Conservation (phyloP, 2,329 filamentous ascomycete genomes). For the Pezicula rhizophila region DNA sequence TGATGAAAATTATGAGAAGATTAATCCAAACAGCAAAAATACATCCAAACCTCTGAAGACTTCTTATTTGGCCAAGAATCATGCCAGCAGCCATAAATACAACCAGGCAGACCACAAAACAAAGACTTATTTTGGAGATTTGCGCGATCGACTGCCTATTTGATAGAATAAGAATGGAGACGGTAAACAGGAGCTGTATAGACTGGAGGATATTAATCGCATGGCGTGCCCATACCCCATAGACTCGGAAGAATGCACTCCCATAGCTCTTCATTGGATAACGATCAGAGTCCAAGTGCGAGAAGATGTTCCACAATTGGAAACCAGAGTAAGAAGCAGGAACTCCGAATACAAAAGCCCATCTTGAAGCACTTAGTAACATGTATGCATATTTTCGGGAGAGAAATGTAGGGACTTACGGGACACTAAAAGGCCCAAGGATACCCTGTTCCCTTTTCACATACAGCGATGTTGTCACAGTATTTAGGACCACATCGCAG, state of each 20-base stretch:
- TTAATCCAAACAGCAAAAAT: constrained; percentile 52
- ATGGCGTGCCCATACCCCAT: constrained; percentile 38
- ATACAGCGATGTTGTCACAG: no score
- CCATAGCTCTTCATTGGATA: constrained; percentile 21
- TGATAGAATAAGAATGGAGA: constrained; percentile 44
- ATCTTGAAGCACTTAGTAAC: constrained; percentile 22
- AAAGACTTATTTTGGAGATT: constrained; percentile 41
- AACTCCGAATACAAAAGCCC: constrained; percentile 28
- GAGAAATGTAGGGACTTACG: constrained; percentile 13
- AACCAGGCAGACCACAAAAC: constrained; percentile 46
- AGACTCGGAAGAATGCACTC: constrained; percentile 38
- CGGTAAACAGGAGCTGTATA: constrained; percentile 43
- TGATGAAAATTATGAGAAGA: constrained; percentile 45
- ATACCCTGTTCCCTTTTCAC: no score
- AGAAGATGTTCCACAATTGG: constrained; percentile 19
- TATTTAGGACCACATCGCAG: no score
- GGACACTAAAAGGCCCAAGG: constrained; percentile 14
- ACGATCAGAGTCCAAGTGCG: constrained; percentile 17
- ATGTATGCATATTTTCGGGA: constrained; percentile 20
- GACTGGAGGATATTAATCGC: constrained; percentile 42
- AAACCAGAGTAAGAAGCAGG: constrained; percentile 21
- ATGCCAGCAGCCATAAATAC: constrained; percentile 46
- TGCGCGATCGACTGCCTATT: constrained; percentile 50
- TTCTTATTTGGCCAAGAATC: constrained; percentile 48
- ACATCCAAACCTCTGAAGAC: constrained; percentile 46